Evolutionary conservation across 345 rosid species (phyloP), one percentile per base, ranked within the genome.

Genomic region (Luvunga scandens): DNA sequence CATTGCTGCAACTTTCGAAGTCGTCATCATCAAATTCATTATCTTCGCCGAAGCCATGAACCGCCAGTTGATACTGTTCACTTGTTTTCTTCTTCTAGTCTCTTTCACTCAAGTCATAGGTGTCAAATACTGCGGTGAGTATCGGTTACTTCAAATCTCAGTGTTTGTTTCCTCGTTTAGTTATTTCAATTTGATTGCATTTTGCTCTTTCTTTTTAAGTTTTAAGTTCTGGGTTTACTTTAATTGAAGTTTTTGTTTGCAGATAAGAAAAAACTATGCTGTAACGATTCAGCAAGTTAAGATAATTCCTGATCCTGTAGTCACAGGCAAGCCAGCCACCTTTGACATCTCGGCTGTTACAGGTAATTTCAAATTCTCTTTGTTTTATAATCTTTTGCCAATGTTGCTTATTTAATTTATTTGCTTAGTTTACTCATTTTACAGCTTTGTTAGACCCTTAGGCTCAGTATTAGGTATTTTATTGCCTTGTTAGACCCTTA

Each of bases 281-380:
- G 34, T 33, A 33, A 33, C 2, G 31, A 2, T 30, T 33, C 4
- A 33, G 34, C 34, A 33, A 33, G 34, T 33, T 33, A 33, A 33
- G 34, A 33, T 33, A 33, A 33, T 33, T 33, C 4, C 4, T 33
- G 34, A 33, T 4, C 34, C 34, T 33, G 4, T 33, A 33, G 34
- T 33, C 34, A 33, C 4, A 0, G 34, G 34, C 4, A 33, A 3
- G 34, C 85, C 87, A 0, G 93, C 97, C 48, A 84, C 87, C 60
- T 90, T 91, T 71, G 85, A 82, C 48, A 86, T 93, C 76, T 87
- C 82, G 2, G 91, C 91, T 78, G 84, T 89, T 76, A 85, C 91
- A 31, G 91, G 95, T 91, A 81, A 75, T 18, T 75, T 67, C 21
- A 45, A 28, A 9, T 36, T 5, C 31, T 14, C 21, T n/a, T 13